These are phyloP conservation scores for Boechera divaricarpa DNA, from an alignment of 345 rosid genomes.

Conservation along the genomic window DNA sequence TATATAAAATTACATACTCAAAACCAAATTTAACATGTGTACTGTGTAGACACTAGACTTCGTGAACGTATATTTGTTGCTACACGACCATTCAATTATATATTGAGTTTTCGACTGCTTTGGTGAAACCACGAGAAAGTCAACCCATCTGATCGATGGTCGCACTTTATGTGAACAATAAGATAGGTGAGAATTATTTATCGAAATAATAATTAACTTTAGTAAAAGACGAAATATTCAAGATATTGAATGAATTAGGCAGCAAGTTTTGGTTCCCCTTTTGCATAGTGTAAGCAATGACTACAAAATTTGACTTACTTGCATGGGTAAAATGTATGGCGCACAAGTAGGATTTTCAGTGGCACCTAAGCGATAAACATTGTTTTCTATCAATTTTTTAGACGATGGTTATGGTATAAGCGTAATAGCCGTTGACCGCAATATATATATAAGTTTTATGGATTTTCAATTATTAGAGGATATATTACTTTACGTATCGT, in stretches of 20 bases:
- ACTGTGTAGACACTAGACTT: not conserved
- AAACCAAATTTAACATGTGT: not conserved
- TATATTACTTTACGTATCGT: not conserved
- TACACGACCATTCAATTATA: slow-evolving; percentile 13
- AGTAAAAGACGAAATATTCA: not conserved
- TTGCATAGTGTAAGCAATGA: slow-evolving; percentile 35
- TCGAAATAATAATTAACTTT: not conserved
- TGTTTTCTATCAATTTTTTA: not conserved
- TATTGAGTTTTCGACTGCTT: not conserved
- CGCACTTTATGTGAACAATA: slow-evolving; percentile 41
- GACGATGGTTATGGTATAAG: not conserved
- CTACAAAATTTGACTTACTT: slow-evolving; percentile 8
- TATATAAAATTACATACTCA: not conserved
- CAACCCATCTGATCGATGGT: not conserved
- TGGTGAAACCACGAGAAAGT: slow-evolving; percentile 4
- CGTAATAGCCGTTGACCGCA: not conserved
- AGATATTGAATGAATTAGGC: slow-evolving; percentile 43
- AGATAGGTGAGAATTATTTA: not conserved
- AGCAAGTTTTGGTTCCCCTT: slow-evolving; percentile 42
- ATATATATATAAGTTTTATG: not conserved
- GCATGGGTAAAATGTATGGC: slow-evolving; percentile 23
- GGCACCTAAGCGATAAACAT: not conserved
- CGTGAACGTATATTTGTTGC: not conserved
- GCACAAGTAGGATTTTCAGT: not conserved
- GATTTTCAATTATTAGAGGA: not conserved